Conservation (phyloP, 176 grass and related monocot genomes). For the Cymbopogon citratus region DNA sequence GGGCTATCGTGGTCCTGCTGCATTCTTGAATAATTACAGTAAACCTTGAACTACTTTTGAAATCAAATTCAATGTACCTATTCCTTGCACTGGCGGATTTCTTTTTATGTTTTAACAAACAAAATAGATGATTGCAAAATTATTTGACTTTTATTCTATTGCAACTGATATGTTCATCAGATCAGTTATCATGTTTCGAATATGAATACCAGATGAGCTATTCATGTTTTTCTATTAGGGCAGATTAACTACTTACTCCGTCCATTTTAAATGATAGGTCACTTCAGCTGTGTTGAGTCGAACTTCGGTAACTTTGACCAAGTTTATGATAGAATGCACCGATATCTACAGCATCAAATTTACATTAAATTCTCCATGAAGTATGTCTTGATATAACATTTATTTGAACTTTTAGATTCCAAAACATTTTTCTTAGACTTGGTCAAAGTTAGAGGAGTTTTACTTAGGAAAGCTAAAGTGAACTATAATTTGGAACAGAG, state of each 20-base stretch:
- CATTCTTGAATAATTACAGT: slow-evolving; percentile 23
- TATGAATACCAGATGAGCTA: slow-evolving; percentile 6
- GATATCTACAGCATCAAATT: neutral
- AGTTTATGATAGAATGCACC: neutral
- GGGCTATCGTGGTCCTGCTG: slow-evolving; percentile 5
- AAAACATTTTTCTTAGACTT: neutral
- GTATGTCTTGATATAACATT: neutral
- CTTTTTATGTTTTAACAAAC: slow-evolving; percentile 14
- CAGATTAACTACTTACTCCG: slow-evolving; percentile 23
- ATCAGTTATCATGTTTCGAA: neutral
- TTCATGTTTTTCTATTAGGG: slow-evolving; percentile 3
- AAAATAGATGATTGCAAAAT: slow-evolving; percentile 7
- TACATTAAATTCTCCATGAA: neutral
- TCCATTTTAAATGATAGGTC: neutral
- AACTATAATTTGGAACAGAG: neutral
- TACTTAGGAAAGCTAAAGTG: neutral
- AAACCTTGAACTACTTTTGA: neutral
- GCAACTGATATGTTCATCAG: neutral
- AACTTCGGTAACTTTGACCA: neutral
- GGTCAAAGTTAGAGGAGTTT: neutral
- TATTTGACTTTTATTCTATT: neutral
- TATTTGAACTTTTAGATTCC: neutral
- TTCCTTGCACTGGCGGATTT: slow-evolving; percentile 1
- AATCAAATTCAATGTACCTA: slow-evolving; percentile 10
- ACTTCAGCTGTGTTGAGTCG: neutral